These are phyloP conservation scores for Paradendryphiella salina DNA, from an alignment of 2,329 filamentous ascomycete genomes.

Conservation along the genomic window DNA sequence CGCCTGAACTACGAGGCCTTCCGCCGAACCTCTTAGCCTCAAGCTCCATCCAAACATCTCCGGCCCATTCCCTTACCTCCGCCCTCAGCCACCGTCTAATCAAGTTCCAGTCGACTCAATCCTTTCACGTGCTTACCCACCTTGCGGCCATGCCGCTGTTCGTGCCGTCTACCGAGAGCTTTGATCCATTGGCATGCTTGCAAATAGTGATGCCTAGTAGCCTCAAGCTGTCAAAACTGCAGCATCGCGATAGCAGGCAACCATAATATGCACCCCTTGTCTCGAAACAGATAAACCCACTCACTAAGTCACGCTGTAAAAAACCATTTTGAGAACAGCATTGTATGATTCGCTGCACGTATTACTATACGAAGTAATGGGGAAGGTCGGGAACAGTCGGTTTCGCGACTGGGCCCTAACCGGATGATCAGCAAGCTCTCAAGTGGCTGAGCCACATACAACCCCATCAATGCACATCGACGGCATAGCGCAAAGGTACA, in stretches of 20 bases:
- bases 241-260: constrained; percentile 13
- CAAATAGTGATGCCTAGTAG: constrained; percentile 41
- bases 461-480: constrained; percentile 23
- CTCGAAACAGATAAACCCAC: background rate
- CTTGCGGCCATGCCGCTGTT: constrained; percentile 21
- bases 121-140: constrained; percentile 21
- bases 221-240: constrained; percentile 18
- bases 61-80: constrained; percentile 32
- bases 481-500: constrained; percentile 25
- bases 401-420: constrained; percentile 19
- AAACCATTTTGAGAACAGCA: background rate
- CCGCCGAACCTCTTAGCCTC: constrained; percentile 20
- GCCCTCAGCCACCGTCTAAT: constrained; percentile 37
- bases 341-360: constrained; percentile 8
- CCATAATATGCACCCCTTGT: constrained; percentile 15
- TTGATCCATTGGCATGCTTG: constrained; percentile 31
- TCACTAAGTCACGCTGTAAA: constrained; percentile 6
- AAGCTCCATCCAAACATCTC: constrained; percentile 20
- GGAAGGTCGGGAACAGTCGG: constrained; percentile 18
- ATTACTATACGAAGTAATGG: constrained; percentile 4
- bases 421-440: constrained; percentile 22
- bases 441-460: constrained; percentile 25
- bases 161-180: constrained; percentile 23
- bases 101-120: constrained; percentile 25
- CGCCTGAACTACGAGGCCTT: constrained; percentile 28